Conservation (phyloP, 305 asterid species). For the Fraxinus albicans region DNA sequence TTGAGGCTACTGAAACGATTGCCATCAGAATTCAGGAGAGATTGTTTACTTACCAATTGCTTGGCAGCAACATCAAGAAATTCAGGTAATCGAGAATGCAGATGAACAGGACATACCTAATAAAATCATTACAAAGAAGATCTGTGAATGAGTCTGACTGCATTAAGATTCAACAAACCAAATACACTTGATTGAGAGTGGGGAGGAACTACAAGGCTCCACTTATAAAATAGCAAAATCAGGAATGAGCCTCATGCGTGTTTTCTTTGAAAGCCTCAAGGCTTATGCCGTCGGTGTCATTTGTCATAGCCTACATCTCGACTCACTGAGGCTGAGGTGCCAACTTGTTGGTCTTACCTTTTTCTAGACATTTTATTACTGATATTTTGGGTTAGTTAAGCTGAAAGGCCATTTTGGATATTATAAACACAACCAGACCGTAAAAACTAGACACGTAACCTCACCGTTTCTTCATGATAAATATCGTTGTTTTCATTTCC, state of each 20-base stretch:
- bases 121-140: constrained; percentile 31
- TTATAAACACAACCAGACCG: neutral
- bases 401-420: neutral
- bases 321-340: neutral
- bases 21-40: constrained; percentile 12
- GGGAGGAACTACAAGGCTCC: neutral
- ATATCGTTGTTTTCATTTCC: neutral
- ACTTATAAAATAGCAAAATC: constrained; percentile 5
- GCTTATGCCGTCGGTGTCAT: neutral
- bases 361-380: neutral
- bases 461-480: neutral
- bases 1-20: constrained; percentile 10
- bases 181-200: neutral
- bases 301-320: neutral
- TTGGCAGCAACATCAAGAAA: constrained; percentile 85
- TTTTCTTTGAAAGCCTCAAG: neutral
- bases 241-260: neutral
- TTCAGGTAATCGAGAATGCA: constrained; percentile 76
- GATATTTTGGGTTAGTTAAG: neutral
- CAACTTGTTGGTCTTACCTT: neutral
- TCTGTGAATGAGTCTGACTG: neutral
- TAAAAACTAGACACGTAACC: neutral
- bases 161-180: constrained; percentile 8
- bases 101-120: constrained; percentile 93
- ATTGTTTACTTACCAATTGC: constrained; percentile 73